A percentile compares a stretch with the other conserved stretches of the same genome.
These are phyloP conservation scores for Allium fistulosum DNA, from an alignment of 106 monocot species.

Conservation along the genomic window DNA sequence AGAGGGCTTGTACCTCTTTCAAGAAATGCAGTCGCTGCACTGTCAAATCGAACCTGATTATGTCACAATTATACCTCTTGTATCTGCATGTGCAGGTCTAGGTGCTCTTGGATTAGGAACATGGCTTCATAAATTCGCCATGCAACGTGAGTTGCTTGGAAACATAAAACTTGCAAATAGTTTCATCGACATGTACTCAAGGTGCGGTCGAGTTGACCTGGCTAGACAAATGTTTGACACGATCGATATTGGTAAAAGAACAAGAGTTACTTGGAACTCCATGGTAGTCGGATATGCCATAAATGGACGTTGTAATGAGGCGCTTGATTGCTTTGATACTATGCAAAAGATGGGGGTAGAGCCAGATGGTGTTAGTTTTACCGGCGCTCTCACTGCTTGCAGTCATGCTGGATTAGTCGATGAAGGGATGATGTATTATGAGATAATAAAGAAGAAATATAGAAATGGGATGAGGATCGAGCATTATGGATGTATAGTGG, in stretches of 20 bases:
- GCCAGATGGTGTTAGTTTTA: constrained; percentile 31
- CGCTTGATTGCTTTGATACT: constrained; percentile 18
- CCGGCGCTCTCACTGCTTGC: constrained; percentile 36
- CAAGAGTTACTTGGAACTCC: constrained; percentile 39
- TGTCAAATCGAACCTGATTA: constrained; percentile 33
- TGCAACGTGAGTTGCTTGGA: constrained; percentile 4
- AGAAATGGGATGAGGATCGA: constrained; percentile 10
- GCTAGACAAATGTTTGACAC: constrained; percentile 25
- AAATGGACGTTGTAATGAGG: constrained; percentile 25
- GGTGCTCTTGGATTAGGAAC: constrained; percentile 36
- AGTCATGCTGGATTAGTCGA: constrained; percentile 38
- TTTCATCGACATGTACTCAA: constrained; percentile 44
- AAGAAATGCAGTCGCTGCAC: constrained; percentile 16
- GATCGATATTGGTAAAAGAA: constrained; percentile 14
- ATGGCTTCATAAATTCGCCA: constrained; percentile 31
- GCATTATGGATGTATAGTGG: constrained; percentile 56
- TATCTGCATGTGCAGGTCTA: constrained; percentile 35
- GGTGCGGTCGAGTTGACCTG: constrained; percentile 33
- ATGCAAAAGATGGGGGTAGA: constrained; percentile 23
- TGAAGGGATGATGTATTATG: constrained; percentile 27
- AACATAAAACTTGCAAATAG: constrained; percentile 35
- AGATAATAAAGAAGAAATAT: constrained; percentile 14
- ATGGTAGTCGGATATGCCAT: constrained; percentile 38
- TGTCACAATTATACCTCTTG: constrained; percentile 25
- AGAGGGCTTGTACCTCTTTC: constrained; percentile 34